Evolutionary conservation across 805 yeast species (phyloP).

Genomic region (Candida sanyiensis): DNA sequence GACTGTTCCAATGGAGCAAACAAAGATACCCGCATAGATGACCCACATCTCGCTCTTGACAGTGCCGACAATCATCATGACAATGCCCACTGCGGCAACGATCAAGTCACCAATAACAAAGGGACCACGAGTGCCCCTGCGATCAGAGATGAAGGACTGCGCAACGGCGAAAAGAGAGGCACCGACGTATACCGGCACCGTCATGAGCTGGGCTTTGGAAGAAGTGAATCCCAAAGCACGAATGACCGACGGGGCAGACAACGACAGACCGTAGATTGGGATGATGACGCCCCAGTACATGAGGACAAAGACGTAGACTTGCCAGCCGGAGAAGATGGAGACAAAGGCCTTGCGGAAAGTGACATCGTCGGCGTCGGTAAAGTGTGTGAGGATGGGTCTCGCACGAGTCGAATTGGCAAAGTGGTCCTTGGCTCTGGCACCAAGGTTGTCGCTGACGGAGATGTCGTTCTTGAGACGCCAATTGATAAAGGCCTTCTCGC

Average conservation of each 20-base stretch:
- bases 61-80: constrained; percentile 27
- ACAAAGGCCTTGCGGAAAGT: constrained; percentile 13
- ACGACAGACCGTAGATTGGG: constrained; percentile 34
- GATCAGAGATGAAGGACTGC: constrained; percentile 27
- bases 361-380: constrained; percentile 15
- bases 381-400: constrained; percentile 11
- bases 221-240: constrained; percentile 34
- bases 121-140: constrained; percentile 28
- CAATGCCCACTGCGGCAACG: constrained; percentile 31
- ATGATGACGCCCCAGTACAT: constrained; percentile 28
- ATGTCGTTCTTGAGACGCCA: constrained; percentile 20
- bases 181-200: constrained; percentile 36
- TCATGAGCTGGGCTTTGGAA: constrained; percentile 36
- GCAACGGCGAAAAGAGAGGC: constrained; percentile 28
- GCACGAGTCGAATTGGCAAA: constrained; percentile 6
- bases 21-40: constrained; percentile 30
- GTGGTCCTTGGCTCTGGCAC: background rate
- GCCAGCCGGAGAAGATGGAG: constrained; percentile 28
- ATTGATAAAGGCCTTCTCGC: constrained; percentile 29
- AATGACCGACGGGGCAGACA: constrained; percentile 39
- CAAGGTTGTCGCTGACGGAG: constrained; percentile 7
- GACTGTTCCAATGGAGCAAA: constrained; percentile 29
- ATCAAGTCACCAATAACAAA: constrained; percentile 24
- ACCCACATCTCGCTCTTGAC: constrained; percentile 18
- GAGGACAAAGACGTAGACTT: constrained; percentile 27